phyloP scores from a whole-genome alignment of 768 basidiomycete genomes.

The Tulasnella sp. region DNA sequence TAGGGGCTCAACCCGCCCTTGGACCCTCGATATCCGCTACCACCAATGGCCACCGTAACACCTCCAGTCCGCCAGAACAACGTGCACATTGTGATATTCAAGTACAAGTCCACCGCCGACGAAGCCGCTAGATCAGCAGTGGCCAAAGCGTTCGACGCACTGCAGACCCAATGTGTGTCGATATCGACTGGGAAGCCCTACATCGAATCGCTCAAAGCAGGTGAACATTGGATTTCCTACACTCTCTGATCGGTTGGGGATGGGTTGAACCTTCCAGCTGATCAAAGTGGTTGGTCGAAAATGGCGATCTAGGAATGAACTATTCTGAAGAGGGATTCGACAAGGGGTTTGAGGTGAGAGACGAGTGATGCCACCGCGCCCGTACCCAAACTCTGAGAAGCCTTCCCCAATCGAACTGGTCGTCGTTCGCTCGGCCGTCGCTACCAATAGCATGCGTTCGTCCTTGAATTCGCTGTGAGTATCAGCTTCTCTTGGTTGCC shows the following conservation, averaged over 20 bases:
- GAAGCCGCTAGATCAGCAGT: not conserved
- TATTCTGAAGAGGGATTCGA: not conserved
- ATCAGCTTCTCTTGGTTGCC: not conserved
- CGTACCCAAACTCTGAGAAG: not conserved
- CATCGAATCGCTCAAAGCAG: conserved; percentile 1
- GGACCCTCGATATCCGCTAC: not conserved
- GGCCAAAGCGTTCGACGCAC: not conserved
- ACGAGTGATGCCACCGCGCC: not conserved
- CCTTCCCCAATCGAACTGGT: not conserved
- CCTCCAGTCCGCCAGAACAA: not conserved
- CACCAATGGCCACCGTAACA: not conserved
- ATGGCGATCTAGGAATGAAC: not conserved
- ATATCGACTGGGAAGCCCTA: not conserved
- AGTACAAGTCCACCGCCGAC: not conserved
- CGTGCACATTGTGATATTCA: conserved; percentile 9
- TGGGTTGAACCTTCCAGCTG: too few relatives aligned
- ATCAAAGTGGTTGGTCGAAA: too few relatives aligned
- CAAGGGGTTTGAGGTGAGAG: conserved; percentile 6
- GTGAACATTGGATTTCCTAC: too few relatives aligned
- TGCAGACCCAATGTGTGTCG: not conserved
- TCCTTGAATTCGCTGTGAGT: conserved; percentile 2
- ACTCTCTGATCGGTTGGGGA: too few relatives aligned
- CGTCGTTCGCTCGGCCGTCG: not conserved
- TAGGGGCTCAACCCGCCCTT: not conserved
- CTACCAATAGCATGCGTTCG: conserved; percentile 6